A percentile compares a stretch with the other conserved stretches of the same genome.
These are phyloP conservation scores for Fusarium mundagurra DNA, from an alignment of 2,329 filamentous ascomycete species.

Conservation along the genomic window DNA sequence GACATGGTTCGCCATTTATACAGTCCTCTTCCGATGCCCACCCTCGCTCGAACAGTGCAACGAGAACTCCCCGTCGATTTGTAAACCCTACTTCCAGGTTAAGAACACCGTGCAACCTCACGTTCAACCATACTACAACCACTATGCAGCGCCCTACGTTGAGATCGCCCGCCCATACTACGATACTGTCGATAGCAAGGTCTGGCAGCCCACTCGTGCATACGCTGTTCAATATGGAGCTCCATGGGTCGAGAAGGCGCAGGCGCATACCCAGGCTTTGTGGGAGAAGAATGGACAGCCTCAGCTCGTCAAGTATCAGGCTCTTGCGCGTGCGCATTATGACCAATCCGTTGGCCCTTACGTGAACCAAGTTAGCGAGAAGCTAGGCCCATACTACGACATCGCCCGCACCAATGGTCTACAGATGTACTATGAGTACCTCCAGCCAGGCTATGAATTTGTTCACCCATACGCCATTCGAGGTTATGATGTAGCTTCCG, in stretches of 20 bases:
- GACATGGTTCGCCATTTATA: slow-evolving; percentile 88
- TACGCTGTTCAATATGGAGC: slow-evolving; percentile 79
- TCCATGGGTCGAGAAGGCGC: slow-evolving; percentile 74
- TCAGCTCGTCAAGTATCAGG: slow-evolving; percentile 72
- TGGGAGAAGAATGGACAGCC: slow-evolving; percentile 86
- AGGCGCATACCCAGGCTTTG: slow-evolving; percentile 72
- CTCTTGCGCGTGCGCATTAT: slow-evolving; percentile 72
- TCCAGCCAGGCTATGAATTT: slow-evolving; percentile 81
- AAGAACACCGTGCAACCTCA: slow-evolving; percentile 74
- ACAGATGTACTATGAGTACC: slow-evolving; percentile 75
- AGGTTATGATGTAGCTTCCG: slow-evolving; percentile 72
- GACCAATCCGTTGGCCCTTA: slow-evolving; percentile 77
- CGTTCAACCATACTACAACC: slow-evolving; percentile 84
- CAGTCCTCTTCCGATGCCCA: slow-evolving; percentile 85
- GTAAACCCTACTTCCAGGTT: slow-evolving; percentile 81
- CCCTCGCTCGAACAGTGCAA: slow-evolving; percentile 72
- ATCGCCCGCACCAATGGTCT: slow-evolving; percentile 69
- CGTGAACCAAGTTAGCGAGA: slow-evolving; percentile 68
- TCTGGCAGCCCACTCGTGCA: slow-evolving; percentile 74
- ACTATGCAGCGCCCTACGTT: slow-evolving; percentile 86
- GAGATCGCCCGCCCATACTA: slow-evolving; percentile 82
- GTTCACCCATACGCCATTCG: slow-evolving; percentile 77
- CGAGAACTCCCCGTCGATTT: slow-evolving; percentile 78
- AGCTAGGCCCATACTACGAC: slow-evolving; percentile 77
- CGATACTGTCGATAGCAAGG: slow-evolving; percentile 64